phyloP scores from a whole-genome alignment of 176 grass and related monocot genomes.

The Cenchrus fungigraminus region DNA sequence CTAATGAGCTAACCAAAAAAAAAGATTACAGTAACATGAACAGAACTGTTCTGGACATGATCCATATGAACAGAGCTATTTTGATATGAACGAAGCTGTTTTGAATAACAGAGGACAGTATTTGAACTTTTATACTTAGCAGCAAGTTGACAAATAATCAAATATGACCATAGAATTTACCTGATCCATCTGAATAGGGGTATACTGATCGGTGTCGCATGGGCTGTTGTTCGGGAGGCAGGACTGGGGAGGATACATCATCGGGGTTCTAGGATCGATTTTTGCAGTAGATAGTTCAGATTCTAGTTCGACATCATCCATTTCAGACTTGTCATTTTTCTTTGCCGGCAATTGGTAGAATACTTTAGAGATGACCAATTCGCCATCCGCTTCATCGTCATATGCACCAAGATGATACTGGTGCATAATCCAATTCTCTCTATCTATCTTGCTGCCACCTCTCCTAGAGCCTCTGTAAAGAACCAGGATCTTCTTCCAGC shows the following conservation, averaged over 20 bases:
- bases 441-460: conserved; percentile 29
- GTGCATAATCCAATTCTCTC: conserved; percentile 81
- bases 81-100: neutral
- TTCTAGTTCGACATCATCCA: neutral
- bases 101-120: neutral
- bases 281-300: conserved; percentile 20
- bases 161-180: conserved; percentile 39
- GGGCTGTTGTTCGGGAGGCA: conserved; percentile 34
- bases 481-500: conserved; percentile 91
- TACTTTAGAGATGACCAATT: conserved; percentile 73
- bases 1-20: too few relatives aligned
- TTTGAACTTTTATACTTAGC: neutral
- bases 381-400: conserved; percentile 59
- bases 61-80: neutral
- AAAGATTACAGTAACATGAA: too few relatives aligned
- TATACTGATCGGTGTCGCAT: conserved; percentile 35
- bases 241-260: conserved; percentile 49
- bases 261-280: conserved; percentile 67
- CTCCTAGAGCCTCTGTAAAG: conserved; percentile 47
- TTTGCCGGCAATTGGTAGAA: conserved; percentile 55
- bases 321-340: conserved; percentile 35
- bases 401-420: conserved; percentile 75
- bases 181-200: conserved; percentile 27
- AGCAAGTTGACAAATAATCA: neutral
- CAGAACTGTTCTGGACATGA: too few relatives aligned